phyloP scores from a whole-genome alignment of 2,329 filamentous ascomycete species.

The Fonsecaea nubica region DNA sequence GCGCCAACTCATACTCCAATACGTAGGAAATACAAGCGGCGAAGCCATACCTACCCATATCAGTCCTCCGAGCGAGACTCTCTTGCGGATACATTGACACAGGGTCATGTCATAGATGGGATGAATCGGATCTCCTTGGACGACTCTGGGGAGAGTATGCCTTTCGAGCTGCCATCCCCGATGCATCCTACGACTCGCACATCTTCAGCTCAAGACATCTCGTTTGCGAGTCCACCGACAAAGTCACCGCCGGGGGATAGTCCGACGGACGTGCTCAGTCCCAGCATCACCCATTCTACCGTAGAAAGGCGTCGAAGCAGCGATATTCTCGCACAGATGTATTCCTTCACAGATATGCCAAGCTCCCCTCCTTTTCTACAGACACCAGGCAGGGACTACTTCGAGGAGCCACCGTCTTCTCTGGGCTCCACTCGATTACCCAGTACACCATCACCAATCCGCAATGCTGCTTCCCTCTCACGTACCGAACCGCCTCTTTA shows the following conservation, averaged over 20 bases:
- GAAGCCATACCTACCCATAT: conserved; percentile 33
- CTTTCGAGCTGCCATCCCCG: conserved; percentile 18
- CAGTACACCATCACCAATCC: conserved; percentile 25
- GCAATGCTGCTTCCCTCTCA: conserved; percentile 16
- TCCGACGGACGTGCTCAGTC: neutral
- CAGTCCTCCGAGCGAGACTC: conserved; percentile 27
- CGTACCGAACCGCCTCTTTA: conserved; percentile 29
- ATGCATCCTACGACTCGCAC: conserved; percentile 12
- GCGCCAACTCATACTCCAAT: conserved; percentile 3
- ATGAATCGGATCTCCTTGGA: conserved; percentile 24
- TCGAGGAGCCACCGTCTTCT: neutral
- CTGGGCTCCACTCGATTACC: conserved; percentile 24
- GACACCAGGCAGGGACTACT: conserved; percentile 15
- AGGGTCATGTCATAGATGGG: conserved; percentile 13
- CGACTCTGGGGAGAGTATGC: conserved; percentile 3
- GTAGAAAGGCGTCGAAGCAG: conserved; percentile 15
- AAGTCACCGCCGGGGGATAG: neutral
- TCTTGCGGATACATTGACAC: conserved; percentile 8
- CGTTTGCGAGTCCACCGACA: conserved; percentile 4
- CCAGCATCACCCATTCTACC: neutral
- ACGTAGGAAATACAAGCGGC: conserved; percentile 23
- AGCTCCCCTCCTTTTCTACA: conserved; percentile 35
- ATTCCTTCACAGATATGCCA: conserved; percentile 21
- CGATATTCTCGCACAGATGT: neutral
- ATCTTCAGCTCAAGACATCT: conserved; percentile 2